phyloP scores from a whole-genome alignment of 192 early-diverging fungal genomes.

The Coemansia sp. region DNA sequence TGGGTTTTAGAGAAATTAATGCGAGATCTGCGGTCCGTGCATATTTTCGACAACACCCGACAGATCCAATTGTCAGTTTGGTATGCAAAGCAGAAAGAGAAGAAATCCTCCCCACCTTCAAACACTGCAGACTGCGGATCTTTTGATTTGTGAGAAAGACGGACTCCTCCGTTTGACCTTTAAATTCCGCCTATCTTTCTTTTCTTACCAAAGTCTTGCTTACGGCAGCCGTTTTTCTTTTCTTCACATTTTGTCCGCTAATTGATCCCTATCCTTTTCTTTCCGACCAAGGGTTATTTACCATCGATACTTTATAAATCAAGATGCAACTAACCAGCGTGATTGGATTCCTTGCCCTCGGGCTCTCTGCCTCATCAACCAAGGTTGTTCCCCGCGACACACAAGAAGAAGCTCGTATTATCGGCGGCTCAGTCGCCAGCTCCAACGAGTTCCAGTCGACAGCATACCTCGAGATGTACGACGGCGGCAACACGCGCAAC shows the following conservation, averaged over 20 bases:
- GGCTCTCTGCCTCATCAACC: background rate
- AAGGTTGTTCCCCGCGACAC: slow-evolving; percentile 2
- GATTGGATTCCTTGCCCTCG: slow-evolving; percentile 3
- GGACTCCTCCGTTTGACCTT: background rate
- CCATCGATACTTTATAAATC: background rate
- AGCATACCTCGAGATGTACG: slow-evolving; percentile 24
- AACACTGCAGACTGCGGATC: background rate
- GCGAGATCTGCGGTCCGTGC: no score
- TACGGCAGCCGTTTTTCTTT: background rate
- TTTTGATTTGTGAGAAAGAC: background rate
- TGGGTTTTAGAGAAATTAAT: no score
- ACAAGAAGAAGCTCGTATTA: slow-evolving; percentile 17
- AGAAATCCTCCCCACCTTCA: no score
- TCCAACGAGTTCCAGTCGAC: slow-evolving; percentile 34
- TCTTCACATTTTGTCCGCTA: background rate
- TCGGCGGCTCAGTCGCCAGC: slow-evolving; percentile 33
- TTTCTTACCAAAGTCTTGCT: background rate
- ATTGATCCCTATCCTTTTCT: background rate
- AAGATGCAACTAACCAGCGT: background rate
- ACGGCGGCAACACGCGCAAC: slow-evolving; percentile 6
- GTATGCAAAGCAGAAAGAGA: no score
- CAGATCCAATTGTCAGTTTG: no score
- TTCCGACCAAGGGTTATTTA: background rate
- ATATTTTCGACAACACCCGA: no score
- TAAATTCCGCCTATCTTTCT: background rate